Evolutionary conservation across 345 rosid species (phyloP).

Genomic region (Psidium guajava): DNA sequence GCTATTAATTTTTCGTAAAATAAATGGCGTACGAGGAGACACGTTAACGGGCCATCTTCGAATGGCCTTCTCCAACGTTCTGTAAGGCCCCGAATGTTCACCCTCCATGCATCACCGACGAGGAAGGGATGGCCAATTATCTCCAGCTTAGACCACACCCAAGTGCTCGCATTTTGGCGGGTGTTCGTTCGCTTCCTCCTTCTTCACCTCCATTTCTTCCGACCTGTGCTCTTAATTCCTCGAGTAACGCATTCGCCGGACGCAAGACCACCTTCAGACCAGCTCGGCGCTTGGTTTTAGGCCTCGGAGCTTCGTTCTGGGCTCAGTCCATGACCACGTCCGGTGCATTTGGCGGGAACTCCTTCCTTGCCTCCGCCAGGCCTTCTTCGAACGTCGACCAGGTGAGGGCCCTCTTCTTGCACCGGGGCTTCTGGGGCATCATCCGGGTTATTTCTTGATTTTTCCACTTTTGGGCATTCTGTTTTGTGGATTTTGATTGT

Average conservation of each 20-base stretch:
- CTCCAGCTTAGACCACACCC: conserved; percentile 17
- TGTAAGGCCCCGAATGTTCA: background rate
- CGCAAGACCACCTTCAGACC: conserved; percentile 8
- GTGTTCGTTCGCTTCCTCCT: background rate
- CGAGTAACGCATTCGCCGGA: background rate
- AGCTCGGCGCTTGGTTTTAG: conserved; percentile 48
- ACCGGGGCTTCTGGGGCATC: background rate
- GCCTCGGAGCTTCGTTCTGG: conserved; percentile 57
- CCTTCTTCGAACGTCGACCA: conserved; percentile 46
- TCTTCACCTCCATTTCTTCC: conserved; percentile 15
- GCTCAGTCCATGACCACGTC: conserved; percentile 38
- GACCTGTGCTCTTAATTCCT: background rate
- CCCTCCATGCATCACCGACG: background rate
- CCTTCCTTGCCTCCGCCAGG: conserved; percentile 69
- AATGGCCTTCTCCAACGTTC: background rate
- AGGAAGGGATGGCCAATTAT: conserved; percentile 17
- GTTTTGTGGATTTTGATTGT: background rate
- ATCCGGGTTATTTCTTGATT: background rate
- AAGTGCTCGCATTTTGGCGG: conserved; percentile 11
- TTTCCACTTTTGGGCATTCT: background rate
- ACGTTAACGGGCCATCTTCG: background rate
- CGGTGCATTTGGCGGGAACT: conserved; percentile 20
- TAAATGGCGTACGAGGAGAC: background rate
- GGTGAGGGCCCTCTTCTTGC: conserved; percentile 24
- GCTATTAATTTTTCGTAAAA: too few relatives aligned